Conservation (phyloP, 345 rosid genomes). For the Zanthoxylum bungeanum region DNA sequence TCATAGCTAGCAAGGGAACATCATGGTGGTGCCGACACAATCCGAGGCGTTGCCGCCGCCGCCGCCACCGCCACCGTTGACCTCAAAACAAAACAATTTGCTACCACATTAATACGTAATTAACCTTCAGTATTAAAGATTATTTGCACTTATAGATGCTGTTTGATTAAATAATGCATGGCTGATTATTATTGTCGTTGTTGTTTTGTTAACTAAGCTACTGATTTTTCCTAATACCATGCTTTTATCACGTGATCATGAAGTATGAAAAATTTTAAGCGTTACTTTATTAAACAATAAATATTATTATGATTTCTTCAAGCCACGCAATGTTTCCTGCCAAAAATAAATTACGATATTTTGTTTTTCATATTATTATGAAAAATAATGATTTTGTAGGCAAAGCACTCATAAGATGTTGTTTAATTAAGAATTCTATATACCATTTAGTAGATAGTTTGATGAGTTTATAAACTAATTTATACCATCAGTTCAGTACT, state of each 20-base stretch:
- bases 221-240: not conserved
- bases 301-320: slow-evolving; percentile 12
- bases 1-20: slow-evolving; percentile 17
- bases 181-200: not conserved
- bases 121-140: not conserved
- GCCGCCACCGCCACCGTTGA: slow-evolving; percentile 22
- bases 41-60: slow-evolving; percentile 28
- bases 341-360: not conserved
- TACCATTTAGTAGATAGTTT: too few species aligned
- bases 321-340: slow-evolving; percentile 24
- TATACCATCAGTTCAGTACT: too few species aligned
- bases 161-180: not conserved
- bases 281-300: slow-evolving; percentile 4
- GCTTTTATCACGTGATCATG: slow-evolving; percentile 15
- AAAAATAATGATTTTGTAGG: not conserved
- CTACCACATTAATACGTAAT: slow-evolving; percentile 4
- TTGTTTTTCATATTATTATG: not conserved
- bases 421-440: too few species aligned
- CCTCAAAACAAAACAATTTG: slow-evolving; percentile 1
- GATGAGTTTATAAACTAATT: too few species aligned
- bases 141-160: not conserved
- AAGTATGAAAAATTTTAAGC: not conserved
- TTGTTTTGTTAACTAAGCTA: not conserved
- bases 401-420: too few species aligned
- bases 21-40: slow-evolving; percentile 11